Evolutionary conservation across 495 filamentous ascomycete genomes (phyloP), one percentile per base, ranked within the genome.

Genomic region (Neurospora sp.): DNA sequence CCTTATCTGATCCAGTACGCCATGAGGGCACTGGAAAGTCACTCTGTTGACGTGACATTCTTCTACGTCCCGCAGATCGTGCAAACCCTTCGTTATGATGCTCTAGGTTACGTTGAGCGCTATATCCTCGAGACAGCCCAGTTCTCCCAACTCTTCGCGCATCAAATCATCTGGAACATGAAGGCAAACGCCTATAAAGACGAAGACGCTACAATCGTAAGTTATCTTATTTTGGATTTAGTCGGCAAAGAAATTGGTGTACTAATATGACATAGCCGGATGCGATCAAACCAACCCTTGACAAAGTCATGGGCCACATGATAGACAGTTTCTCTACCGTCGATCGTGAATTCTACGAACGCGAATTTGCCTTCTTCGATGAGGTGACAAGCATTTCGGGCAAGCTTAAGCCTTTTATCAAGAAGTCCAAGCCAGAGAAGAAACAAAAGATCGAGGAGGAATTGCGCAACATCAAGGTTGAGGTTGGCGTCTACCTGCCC

Each of bases 81-180:
- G 16, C 96, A 99, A 79, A 92, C 94, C 39, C 87, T 99, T n/a
- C 91, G 96, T 45, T 97, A 97, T 76, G 96, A 99, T 84, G 89
- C 88, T 35, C 83, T 99, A 65, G 96, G 96, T 48, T 98, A 98
- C 79, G 94, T 97, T 1, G 94, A 98, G 79, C 88, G 96, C 73
- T 98, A 98, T 75, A 98, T 98, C 40, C 86, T 97, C 31, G 96
- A 99, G 83, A 97, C 96, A 4, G 94, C 93, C 2, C 94, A 95
- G 76, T 93, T 96, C 77, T 98, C 95, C 35, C 96, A 98, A 79
- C 84, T 98, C 1, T 99, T 99, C 80, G 94, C 96, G 8, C 96
- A 99, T 81, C 96, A 99, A 74, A 98, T 99, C 73, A 98, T 99
- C 74, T 99, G 96, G 96, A 99, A 98, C 79, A 99, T 99, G 91